These are phyloP conservation scores for Globisporangium iwayamae DNA, from an alignment of 352 stramenopile genomes.

Conservation along the genomic window DNA sequence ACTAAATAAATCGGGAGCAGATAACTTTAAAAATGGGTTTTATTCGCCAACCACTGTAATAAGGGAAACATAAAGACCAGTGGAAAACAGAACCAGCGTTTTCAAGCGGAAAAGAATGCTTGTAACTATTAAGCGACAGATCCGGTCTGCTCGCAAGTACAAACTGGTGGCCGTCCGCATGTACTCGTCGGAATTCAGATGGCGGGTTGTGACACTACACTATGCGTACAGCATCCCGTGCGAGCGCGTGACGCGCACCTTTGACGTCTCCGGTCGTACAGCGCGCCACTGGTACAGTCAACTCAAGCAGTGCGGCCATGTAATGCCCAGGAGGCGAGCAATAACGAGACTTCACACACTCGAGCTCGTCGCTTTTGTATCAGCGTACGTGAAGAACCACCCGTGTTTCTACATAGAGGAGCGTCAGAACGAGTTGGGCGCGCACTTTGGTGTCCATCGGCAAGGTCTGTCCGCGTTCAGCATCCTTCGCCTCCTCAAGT, in stretches of 20 bases:
- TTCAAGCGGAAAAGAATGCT: too few relatives aligned
- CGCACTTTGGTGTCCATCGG: neutral
- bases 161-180: too few relatives aligned
- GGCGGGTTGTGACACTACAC: constrained; percentile 16
- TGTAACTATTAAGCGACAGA: too few relatives aligned
- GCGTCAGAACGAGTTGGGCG: neutral
- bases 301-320: neutral
- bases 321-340: neutral
- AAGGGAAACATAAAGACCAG: too few relatives aligned
- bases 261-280: constrained; percentile 8
- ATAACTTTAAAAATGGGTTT: too few relatives aligned
- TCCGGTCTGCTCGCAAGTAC: too few relatives aligned
- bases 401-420: constrained; percentile 26
- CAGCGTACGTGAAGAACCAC: constrained; percentile 13
- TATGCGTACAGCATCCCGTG: constrained; percentile 20
- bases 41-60: too few relatives aligned
- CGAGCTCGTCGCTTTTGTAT: constrained; percentile 3
- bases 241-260: constrained; percentile 9
- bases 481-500: constrained; percentile 12
- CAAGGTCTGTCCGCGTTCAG: neutral
- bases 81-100: too few relatives aligned
- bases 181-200: too few relatives aligned
- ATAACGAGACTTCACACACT: neutral
- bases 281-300: constrained; percentile 16
- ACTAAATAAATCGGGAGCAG: too few relatives aligned